phyloP scores from a whole-genome alignment of 176 grass and related monocot species.

The Olyra latifolia region DNA sequence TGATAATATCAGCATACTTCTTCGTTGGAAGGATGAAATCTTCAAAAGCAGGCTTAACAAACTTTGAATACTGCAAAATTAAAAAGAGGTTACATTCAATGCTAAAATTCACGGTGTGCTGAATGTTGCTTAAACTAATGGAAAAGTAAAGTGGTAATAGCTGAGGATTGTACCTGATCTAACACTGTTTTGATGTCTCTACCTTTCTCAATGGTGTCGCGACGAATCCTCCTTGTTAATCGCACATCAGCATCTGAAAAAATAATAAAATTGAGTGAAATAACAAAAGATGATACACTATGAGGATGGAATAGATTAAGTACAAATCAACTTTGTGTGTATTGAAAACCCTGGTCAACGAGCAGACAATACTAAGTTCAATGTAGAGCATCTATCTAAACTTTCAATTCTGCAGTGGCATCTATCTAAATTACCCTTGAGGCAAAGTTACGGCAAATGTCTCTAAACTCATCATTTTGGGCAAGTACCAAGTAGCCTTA shows the following conservation, averaged over 20 bases:
- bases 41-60: constrained; percentile 99
- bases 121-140: constrained; percentile 12
- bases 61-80: constrained; percentile 76
- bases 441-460: too few relatives aligned
- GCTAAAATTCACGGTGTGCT: not conserved
- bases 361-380: not conserved
- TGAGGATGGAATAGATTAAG: constrained; percentile 12
- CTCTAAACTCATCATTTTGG: not conserved
- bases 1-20: constrained; percentile 94
- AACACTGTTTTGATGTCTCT: constrained; percentile 92
- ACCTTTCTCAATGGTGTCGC: constrained; percentile 81
- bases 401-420: too few relatives aligned
- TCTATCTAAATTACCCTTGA: too few relatives aligned
- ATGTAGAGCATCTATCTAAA: not conserved
- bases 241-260: constrained; percentile 86
- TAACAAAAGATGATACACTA: constrained; percentile 20
- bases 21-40: constrained; percentile 98
- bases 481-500: not conserved
- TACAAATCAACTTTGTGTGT: not conserved
- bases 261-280: constrained; percentile 12
- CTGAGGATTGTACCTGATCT: constrained; percentile 71
- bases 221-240: constrained; percentile 78
- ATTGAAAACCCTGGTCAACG: constrained; percentile 14
- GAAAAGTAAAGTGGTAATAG: not conserved
- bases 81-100: constrained; percentile 23